phyloP scores from a whole-genome alignment of 179 eudicot genomes.

The Corrigiola litoralis region DNA sequence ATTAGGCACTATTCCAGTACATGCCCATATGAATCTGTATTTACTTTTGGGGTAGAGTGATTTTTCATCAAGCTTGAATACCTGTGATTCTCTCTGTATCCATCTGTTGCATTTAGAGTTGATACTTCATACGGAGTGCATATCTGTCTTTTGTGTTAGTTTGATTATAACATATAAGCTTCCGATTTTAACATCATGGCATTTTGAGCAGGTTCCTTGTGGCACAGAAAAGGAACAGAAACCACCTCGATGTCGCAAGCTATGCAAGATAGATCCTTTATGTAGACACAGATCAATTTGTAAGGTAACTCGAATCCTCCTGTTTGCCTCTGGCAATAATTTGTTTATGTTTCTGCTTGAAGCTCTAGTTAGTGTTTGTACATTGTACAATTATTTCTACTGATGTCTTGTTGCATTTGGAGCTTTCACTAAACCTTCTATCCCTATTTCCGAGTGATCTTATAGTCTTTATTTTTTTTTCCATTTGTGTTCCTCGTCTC shows the following conservation, averaged over 20 bases:
- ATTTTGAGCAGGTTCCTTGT: conserved; percentile 87
- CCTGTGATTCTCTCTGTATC: too few species aligned
- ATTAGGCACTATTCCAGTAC: too few species aligned
- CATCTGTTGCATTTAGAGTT: too few species aligned
- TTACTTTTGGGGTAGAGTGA: too few species aligned
- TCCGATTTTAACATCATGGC: too few species aligned
- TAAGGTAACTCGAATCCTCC: conserved; percentile 46
- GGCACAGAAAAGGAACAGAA: conserved; percentile 89
- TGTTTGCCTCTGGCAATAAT: background rate
- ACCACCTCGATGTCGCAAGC: conserved; percentile 90
- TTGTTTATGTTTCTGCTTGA: background rate
- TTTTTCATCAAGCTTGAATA: too few species aligned
- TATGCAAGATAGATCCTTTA: conserved; percentile 57
- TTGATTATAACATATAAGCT: too few species aligned
- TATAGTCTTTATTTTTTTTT: background rate
- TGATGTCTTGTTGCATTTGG: background rate
- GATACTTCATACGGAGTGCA: too few species aligned
- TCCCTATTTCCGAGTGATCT: background rate
- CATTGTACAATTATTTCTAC: background rate
- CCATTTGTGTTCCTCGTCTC: background rate
- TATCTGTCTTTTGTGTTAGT: too few species aligned
- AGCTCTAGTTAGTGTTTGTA: background rate
- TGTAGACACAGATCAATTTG: conserved; percentile 66
- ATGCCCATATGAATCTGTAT: too few species aligned
- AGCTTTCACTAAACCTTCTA: background rate